Evolutionary conservation across 208 protist genomes (phyloP), one percentile per base, ranked within the genome.

Genomic region (Vickermania ingenoplastis): DNA sequence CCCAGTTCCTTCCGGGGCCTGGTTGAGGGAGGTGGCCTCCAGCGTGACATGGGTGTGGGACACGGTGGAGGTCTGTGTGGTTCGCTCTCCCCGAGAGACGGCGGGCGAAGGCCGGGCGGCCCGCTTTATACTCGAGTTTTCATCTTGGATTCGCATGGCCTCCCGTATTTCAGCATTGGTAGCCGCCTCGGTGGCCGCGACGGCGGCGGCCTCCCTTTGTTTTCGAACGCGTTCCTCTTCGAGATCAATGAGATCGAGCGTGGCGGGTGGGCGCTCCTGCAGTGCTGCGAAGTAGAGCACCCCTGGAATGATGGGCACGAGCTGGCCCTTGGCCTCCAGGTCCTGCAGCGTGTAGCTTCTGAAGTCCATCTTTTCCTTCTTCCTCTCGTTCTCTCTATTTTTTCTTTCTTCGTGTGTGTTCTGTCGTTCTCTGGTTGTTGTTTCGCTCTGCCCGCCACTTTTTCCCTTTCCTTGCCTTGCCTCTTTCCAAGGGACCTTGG

Each of bases 241-340:
- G 7, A 17, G 11, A n/a, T 45, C 36, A n/a, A 45, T 45, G 17
- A 45, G 21, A 62, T 17, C 21, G 23, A 22, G 36, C 45, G 63
- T 45, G 14, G 66, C 36, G 5, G 65, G 63, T 21, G 78, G 63
- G 17, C 67, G 62, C 55, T 83, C 81, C 0, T 69, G 64, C 1
- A 77, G 51, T 2, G 77, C 77, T 29, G 75, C 71, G 26, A 89
- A 85, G 70, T 89, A 89, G 21, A 89, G 65, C 2, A 85, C 65
- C 7, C 67, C 70, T 0, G 81, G 77, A 24, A 89, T 71, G 17
- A 89, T 63, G 41, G 71, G 67, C 2, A 75, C 57, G 23, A 77
- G 77, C 56, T 78, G 75, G 14, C 73, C 59, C 5, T 29, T 73
- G 31, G 72, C 68, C 14, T 84, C 52, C 2, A 89, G 63, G 7